A percentile compares a stretch with the other conserved stretches of the same genome.
Conservation (phyloP, 208 protist species). For the Leishmania gerbilli region DNA sequence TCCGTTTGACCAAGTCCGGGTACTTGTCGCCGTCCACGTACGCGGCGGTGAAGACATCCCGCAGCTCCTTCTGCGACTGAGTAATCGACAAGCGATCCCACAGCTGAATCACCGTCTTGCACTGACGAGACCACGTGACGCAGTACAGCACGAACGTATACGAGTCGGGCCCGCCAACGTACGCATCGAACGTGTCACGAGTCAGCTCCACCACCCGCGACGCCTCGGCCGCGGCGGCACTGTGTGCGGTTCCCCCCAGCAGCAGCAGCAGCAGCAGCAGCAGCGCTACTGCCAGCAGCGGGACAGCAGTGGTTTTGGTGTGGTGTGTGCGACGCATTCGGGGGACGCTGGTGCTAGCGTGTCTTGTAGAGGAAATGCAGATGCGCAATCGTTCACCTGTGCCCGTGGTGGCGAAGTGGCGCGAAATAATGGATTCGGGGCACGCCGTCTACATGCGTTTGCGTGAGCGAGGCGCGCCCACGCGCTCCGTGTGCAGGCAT, state of each 20-base stretch:
- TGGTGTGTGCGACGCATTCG: neutral
- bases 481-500: neutral
- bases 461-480: neutral
- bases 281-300: conserved; percentile 2
- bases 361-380: neutral
- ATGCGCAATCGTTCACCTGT: neutral
- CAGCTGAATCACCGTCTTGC: conserved; percentile 28
- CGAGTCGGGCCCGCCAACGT: conserved; percentile 49
- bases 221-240: conserved; percentile 8
- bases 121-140: conserved; percentile 60
- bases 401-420: neutral
- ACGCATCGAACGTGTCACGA: conserved; percentile 58
- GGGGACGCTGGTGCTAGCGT: neutral
- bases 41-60: conserved; percentile 65
- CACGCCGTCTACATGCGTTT: neutral
- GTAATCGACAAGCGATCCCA: conserved; percentile 81
- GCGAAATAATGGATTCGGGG: neutral
- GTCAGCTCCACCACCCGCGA: conserved; percentile 69
- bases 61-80: conserved; percentile 50
- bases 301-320: neutral
- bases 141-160: conserved; percentile 83
- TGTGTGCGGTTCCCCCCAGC: neutral
- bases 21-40: conserved; percentile 68
- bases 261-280: neutral
- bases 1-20: conserved; percentile 41